Evolutionary conservation across 2,329 filamentous ascomycete species (phyloP).

Genomic region (Trichothecium sympodiale): DNA sequence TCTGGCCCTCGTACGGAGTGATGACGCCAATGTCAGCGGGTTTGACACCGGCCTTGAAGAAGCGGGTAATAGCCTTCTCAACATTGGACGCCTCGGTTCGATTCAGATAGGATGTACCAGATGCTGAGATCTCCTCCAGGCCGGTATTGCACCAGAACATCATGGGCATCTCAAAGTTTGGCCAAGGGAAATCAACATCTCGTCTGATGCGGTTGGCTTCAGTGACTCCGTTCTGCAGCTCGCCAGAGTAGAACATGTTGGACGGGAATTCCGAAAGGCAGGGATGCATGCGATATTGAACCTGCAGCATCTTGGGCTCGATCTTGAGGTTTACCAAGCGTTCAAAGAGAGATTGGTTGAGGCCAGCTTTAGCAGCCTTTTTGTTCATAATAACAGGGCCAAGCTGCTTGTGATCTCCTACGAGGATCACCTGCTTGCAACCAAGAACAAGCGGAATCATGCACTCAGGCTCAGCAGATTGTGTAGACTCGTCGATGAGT

Average conservation of each 20-base stretch:
- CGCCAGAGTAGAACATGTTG: slow-evolving; percentile 99
- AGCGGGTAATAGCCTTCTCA: slow-evolving; percentile 95
- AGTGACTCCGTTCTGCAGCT: slow-evolving; percentile 91
- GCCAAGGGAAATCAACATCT: slow-evolving; percentile 98
- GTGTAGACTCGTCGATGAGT: slow-evolving; percentile 94
- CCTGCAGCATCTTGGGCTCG: slow-evolving; percentile 83
- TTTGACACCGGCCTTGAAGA: slow-evolving; percentile 98
- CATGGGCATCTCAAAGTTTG: slow-evolving; percentile 87
- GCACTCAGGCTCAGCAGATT: slow-evolving; percentile 95
- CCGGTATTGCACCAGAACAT: slow-evolving; percentile 99
- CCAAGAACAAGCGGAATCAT: slow-evolving; percentile 97
- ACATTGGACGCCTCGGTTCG: slow-evolving; percentile 95
- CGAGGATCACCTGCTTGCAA: slow-evolving; percentile 97
- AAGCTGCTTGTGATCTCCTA: slow-evolving; percentile 95
- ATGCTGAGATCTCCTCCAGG: slow-evolving; percentile 95
- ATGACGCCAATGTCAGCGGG: slow-evolving; percentile 93
- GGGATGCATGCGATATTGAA: slow-evolving; percentile 98
- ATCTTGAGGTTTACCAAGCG: slow-evolving; percentile 86
- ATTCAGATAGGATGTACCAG: slow-evolving; percentile 95
- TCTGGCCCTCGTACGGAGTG: slow-evolving; percentile 95
- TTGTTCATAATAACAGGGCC: slow-evolving; percentile 99
- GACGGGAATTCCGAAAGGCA: slow-evolving; percentile 95
- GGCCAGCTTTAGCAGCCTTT: slow-evolving; percentile 92
- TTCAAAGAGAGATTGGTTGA: slow-evolving; percentile 98
- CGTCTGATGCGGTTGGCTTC: slow-evolving; percentile 77